phyloP scores from a whole-genome alignment of 768 basidiomycete species.

The Tricholoma flavovirens region DNA sequence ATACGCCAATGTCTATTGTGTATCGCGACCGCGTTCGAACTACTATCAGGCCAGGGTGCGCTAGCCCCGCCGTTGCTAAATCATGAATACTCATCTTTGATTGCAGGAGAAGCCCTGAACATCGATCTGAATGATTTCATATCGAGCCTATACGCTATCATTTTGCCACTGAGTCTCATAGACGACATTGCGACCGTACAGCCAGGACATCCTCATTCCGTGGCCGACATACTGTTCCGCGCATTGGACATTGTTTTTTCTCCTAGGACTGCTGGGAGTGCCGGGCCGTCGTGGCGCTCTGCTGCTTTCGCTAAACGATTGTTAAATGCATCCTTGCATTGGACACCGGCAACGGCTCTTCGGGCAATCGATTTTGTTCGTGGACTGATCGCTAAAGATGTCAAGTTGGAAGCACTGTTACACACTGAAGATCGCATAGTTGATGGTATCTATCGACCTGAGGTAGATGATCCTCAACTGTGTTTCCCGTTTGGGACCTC shows the following conservation, averaged over 20 bases:
- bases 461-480: slow-evolving; percentile 85
- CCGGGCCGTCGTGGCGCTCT: slow-evolving; percentile 64
- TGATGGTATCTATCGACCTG: slow-evolving; percentile 81
- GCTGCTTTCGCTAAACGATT: slow-evolving; percentile 96
- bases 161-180: slow-evolving; percentile 67
- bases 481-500: slow-evolving; percentile 78
- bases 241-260: slow-evolving; percentile 80
- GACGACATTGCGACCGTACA: slow-evolving; percentile 40
- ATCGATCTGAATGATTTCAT: slow-evolving; percentile 92
- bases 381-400: slow-evolving; percentile 67
- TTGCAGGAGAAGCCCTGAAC: slow-evolving; percentile 89
- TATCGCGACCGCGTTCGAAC: slow-evolving; percentile 95
- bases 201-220: slow-evolving; percentile 26
- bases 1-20: slow-evolving; percentile 68
- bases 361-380: slow-evolving; percentile 72
- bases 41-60: slow-evolving; percentile 91
- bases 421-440: slow-evolving; percentile 80
- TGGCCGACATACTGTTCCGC: slow-evolving; percentile 77
- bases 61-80: slow-evolving; percentile 11
- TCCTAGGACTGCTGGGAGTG: slow-evolving; percentile 50
- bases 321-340: slow-evolving; percentile 71
- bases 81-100: slow-evolving; percentile 9
- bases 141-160: slow-evolving; percentile 74
- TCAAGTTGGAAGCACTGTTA: slow-evolving; percentile 77
- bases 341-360: slow-evolving; percentile 62